These are phyloP conservation scores for Chionographis japonica DNA, from an alignment of 106 monocot species.

Conservation along the genomic window DNA sequence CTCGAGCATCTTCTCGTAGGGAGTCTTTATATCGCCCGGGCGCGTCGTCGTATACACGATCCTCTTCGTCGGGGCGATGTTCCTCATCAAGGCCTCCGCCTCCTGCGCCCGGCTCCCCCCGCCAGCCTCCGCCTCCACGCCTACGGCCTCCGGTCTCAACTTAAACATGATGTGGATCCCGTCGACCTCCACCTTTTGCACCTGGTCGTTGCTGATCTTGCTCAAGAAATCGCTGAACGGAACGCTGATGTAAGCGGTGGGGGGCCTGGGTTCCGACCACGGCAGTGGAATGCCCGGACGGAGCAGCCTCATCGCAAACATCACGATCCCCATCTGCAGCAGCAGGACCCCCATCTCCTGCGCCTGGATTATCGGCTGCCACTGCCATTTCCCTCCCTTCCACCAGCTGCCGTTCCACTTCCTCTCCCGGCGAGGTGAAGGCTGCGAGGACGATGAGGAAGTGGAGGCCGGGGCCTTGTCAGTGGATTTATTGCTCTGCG, in stretches of 20 bases:
- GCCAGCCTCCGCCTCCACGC: slow-evolving; percentile 23
- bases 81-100: slow-evolving; percentile 44
- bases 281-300: slow-evolving; percentile 74
- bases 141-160: slow-evolving; percentile 33
- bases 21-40: slow-evolving; percentile 89
- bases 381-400: slow-evolving; percentile 70
- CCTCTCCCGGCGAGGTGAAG: slow-evolving; percentile 40
- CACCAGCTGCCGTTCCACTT: slow-evolving; percentile 56
- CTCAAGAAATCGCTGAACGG: slow-evolving; percentile 94
- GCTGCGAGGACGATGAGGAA: slow-evolving; percentile 1
- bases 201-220: slow-evolving; percentile 74
- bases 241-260: slow-evolving; percentile 61
- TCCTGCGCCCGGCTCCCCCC: slow-evolving; percentile 32
- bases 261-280: slow-evolving; percentile 55
- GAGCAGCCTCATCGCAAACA: slow-evolving; percentile 83
- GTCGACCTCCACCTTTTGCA: slow-evolving; percentile 96
- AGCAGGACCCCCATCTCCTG: slow-evolving; percentile 77
- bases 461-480: slow-evolving; percentile 3
- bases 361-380: slow-evolving; percentile 80
- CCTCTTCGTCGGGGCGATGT: slow-evolving; percentile 55
- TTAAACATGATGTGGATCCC: slow-evolving; percentile 89
- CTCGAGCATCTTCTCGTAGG: slow-evolving; percentile 97
- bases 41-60: slow-evolving; percentile 83
- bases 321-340: slow-evolving; percentile 76
- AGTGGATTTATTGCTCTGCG: slow-evolving; percentile 10